phyloP scores from a whole-genome alignment of 1,139 yeast genomes.

The Candida albicans region DNA sequence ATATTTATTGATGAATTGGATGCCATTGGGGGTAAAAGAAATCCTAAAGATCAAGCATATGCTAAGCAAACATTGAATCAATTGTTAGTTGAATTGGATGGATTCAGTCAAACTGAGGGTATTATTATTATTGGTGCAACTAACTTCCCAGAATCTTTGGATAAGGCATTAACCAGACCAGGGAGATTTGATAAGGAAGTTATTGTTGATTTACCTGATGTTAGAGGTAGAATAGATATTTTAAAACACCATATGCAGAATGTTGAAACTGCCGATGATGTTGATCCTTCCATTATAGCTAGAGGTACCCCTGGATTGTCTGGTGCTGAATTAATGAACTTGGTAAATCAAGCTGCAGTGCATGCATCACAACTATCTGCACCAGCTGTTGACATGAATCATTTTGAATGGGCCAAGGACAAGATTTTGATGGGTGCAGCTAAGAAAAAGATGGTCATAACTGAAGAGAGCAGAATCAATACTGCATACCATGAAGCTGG shows the following conservation, averaged over 20 bases:
- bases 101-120: constrained; percentile 90
- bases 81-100: constrained; percentile 92
- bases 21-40: constrained; percentile 97
- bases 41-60: constrained; percentile 96
- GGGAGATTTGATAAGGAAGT: constrained; percentile 98
- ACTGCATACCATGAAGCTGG: constrained; percentile 99
- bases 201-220: constrained; percentile 94
- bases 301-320: constrained; percentile 97
- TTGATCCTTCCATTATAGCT: constrained; percentile 86
- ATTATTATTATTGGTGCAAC: constrained; percentile 97
- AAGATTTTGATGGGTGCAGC: constrained; percentile 98
- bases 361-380: constrained; percentile 94
- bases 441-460: constrained; percentile 93
- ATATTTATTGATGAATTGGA: constrained; percentile 87
- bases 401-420: constrained; percentile 99
- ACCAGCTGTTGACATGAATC: constrained; percentile 83
- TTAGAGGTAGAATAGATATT: constrained; percentile 93
- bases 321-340: constrained; percentile 94
- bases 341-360: constrained; percentile 97
- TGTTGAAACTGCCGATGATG: constrained; percentile 80
- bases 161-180: constrained; percentile 96
- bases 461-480: constrained; percentile 89
- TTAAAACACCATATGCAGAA: constrained; percentile 90
- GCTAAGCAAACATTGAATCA: constrained; percentile 97
- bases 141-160: constrained; percentile 94